Evolutionary conservation across 1,139 yeast genomes (phyloP).

Genomic region (Yamadazyma membranifaciens): DNA sequence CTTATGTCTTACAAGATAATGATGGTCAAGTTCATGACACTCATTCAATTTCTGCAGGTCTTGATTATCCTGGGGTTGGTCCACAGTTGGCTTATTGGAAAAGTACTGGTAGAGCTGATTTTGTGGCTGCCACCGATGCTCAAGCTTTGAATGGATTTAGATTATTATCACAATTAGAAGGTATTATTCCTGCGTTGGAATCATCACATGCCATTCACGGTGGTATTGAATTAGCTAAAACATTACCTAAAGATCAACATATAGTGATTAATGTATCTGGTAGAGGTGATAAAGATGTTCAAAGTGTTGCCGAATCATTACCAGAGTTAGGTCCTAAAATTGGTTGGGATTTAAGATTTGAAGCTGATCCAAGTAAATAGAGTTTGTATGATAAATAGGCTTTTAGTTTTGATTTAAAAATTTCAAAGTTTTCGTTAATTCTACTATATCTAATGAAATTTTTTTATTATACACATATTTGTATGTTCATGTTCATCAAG

Average conservation of each 20-base stretch:
- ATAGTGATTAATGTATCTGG: slow-evolving; percentile 90
- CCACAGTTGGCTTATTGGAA: slow-evolving; percentile 98
- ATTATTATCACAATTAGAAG: slow-evolving; percentile 86
- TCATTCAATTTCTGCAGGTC: slow-evolving; percentile 96
- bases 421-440: not conserved
- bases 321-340: slow-evolving; percentile 88
- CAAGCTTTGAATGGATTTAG: slow-evolving; percentile 91
- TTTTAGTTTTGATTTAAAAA: not conserved
- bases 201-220: slow-evolving; percentile 95
- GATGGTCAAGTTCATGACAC: slow-evolving; percentile 99
- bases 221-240: slow-evolving; percentile 85
- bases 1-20: slow-evolving; percentile 82
- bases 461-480: no score
- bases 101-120: slow-evolving; percentile 86
- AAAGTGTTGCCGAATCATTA: slow-evolving; percentile 91
- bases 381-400: slow-evolving; percentile 1
- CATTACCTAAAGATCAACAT: slow-evolving; percentile 74
- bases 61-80: slow-evolving; percentile 99
- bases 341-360: slow-evolving; percentile 95
- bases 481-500: no score
- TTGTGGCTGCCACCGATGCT: slow-evolving; percentile 86
- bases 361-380: slow-evolving; percentile 46
- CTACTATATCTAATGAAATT: no score
- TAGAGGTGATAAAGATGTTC: slow-evolving; percentile 99
- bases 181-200: slow-evolving; percentile 97